A percentile compares a stretch with the other conserved stretches of the same genome.
phyloP scores from a whole-genome alignment of 1,284 basidiomycete species.

The Tremellales sp. region DNA sequence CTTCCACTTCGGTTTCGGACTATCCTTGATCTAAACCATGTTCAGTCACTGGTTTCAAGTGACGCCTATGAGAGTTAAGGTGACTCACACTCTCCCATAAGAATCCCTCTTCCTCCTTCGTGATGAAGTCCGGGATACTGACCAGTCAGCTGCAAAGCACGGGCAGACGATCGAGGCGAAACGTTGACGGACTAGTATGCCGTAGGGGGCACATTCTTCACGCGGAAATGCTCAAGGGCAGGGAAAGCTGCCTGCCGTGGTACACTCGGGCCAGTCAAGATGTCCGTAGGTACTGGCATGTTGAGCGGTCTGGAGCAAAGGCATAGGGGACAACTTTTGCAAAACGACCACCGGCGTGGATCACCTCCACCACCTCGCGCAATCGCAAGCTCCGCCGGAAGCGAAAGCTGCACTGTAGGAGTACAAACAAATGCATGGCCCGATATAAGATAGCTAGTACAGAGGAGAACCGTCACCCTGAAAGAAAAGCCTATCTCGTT shows the following conservation, averaged over 20 bases:
- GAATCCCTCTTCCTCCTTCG: slow-evolving; percentile 70
- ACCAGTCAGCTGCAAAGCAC: slow-evolving; percentile 6
- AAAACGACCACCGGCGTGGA: background rate
- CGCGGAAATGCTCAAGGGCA: slow-evolving; percentile 14
- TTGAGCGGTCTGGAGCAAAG: background rate
- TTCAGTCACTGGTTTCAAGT: background rate
- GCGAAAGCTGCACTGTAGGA: too few relatives aligned
- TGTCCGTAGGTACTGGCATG: slow-evolving; percentile 1
- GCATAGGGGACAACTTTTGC: background rate
- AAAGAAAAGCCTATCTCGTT: too few relatives aligned
- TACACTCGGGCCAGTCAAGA: slow-evolving; percentile 1
- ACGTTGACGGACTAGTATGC: slow-evolving; percentile 30
- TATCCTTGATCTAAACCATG: slow-evolving; percentile 60
- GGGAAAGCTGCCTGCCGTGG: slow-evolving; percentile 7
- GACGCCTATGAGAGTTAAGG: slow-evolving; percentile 1
- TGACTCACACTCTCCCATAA: slow-evolving; percentile 64
- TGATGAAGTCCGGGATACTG: slow-evolving; percentile 78
- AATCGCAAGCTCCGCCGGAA: too few relatives aligned
- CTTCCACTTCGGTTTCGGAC: slow-evolving; percentile 80
- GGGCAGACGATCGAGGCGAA: background rate
- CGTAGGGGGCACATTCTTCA: slow-evolving; percentile 26
- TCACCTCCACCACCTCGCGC: background rate
- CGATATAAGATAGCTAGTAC: too few relatives aligned
- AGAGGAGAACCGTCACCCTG: too few relatives aligned
- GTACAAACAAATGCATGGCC: too few relatives aligned